Percentiles rank a stretch among this genome's conserved stretches.
These are phyloP conservation scores for Peronosclerospora sorghi DNA, from an alignment of 352 stramenopile species.

Conservation along the genomic window DNA sequence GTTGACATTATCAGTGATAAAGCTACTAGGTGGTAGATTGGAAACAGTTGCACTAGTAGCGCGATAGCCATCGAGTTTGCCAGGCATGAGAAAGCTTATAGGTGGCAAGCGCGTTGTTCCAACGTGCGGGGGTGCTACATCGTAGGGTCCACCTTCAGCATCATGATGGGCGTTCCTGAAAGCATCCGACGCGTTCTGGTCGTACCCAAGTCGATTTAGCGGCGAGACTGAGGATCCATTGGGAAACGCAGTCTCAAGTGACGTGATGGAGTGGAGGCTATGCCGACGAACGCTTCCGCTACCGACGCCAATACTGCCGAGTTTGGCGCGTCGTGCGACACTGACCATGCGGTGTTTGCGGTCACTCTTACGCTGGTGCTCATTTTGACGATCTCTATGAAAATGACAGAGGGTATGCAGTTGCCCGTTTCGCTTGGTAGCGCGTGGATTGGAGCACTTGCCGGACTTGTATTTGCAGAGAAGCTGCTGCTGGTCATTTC, in stretches of 20 bases:
- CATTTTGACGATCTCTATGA: conserved; percentile 73
- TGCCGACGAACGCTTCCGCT: conserved; percentile 20
- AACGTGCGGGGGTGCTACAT: conserved; percentile 5
- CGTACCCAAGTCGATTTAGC: conserved; percentile 19
- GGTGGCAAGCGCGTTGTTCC: conserved; percentile 39
- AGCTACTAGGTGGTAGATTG: conserved; percentile 35
- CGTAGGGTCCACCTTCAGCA: conserved; percentile 5
- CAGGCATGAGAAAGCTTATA: conserved; percentile 66
- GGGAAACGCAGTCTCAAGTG: conserved; percentile 27
- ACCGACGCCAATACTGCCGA: conserved; percentile 48
- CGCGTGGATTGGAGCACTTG: conserved; percentile 74
- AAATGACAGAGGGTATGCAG: conserved; percentile 81
- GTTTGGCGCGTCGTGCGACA: conserved; percentile 58
- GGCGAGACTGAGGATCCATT: conserved; percentile 17
- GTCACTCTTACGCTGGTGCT: conserved; percentile 82
- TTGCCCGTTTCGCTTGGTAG: conserved; percentile 77
- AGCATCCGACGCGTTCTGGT: conserved; percentile 26
- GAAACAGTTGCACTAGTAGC: conserved; percentile 27
- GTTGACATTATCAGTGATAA: conserved; percentile 32
- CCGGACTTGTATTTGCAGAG: conserved; percentile 83
- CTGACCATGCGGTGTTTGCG: conserved; percentile 79
- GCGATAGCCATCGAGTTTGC: conserved; percentile 56
- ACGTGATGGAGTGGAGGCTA: conserved; percentile 34
- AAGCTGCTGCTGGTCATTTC: conserved; percentile 27
- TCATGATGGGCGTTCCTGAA: conserved; percentile 24